A percentile compares a stretch with the other conserved stretches of the same genome.
Evolutionary conservation across 1,284 basidiomycete species (phyloP).

Genomic region (Tilletia caries): DNA sequence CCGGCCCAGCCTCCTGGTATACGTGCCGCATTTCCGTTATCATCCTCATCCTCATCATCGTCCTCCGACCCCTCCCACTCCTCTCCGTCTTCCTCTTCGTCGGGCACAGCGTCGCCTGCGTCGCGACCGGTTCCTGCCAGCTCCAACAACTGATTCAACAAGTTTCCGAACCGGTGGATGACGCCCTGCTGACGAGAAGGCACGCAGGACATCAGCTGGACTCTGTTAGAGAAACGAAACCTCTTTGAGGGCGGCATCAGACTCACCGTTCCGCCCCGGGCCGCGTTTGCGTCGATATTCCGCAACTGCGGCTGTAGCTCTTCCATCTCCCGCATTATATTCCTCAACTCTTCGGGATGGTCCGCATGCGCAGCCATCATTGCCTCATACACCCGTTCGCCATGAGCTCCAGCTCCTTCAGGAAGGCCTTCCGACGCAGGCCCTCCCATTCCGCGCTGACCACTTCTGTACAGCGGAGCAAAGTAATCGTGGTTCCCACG

Average conservation of each 20-base stretch:
- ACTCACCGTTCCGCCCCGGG: too few relatives aligned
- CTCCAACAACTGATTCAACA: constrained; percentile 20
- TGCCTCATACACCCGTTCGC: constrained; percentile 15
- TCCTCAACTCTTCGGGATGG: constrained; percentile 7
- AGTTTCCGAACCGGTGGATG: constrained; percentile 34
- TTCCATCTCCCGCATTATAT: constrained; percentile 9
- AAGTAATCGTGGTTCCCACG: constrained; percentile 19
- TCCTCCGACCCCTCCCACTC: constrained; percentile 17
- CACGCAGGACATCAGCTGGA: not conserved
- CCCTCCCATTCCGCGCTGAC: not conserved
- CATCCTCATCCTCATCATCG: constrained; percentile 19
- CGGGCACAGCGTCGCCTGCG: constrained; percentile 10
- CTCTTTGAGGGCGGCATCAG: not conserved
- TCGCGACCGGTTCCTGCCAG: not conserved
- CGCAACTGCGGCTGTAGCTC: constrained; percentile 18
- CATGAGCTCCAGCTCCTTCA: not conserved
- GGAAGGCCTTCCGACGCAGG: not conserved
- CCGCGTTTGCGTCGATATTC: constrained; percentile 22
- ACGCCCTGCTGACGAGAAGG: constrained; percentile 23
- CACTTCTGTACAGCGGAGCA: not conserved
- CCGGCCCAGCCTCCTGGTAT: constrained; percentile 2
- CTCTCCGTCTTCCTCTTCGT: constrained; percentile 15
- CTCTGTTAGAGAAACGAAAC: too few relatives aligned
- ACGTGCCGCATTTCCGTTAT: constrained; percentile 4
- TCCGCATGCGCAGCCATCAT: constrained; percentile 19